These are phyloP conservation scores for Fusarium vanettenii DNA, from an alignment of 2,329 filamentous ascomycete species.

Conservation along the genomic window DNA sequence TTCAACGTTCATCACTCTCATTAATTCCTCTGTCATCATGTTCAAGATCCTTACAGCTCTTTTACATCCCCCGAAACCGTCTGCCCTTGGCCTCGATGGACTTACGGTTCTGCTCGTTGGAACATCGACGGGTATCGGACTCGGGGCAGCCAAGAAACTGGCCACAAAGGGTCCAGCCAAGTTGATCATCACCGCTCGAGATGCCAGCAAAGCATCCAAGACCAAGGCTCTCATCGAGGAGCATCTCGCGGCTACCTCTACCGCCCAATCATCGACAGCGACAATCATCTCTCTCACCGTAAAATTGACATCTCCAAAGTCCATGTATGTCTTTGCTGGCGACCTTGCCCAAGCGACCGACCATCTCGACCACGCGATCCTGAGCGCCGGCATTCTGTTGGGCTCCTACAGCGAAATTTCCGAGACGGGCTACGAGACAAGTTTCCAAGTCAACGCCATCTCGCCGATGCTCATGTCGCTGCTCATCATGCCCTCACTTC, in stretches of 20 bases:
- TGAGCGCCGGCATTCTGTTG: not conserved
- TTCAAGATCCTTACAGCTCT: not conserved
- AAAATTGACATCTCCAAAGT: not conserved
- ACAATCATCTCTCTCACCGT: not conserved
- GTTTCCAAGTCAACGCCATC: not conserved
- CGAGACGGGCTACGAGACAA: not conserved
- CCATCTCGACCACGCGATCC: not conserved
- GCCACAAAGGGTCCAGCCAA: not conserved
- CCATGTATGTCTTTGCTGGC: not conserved
- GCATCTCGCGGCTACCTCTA: not conserved
- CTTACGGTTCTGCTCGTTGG: not conserved
- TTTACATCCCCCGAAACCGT: not conserved
- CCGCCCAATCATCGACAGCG: not conserved
- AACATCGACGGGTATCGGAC: not conserved
- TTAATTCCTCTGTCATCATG: not conserved
- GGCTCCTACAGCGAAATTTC: not conserved
- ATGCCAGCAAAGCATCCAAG: not conserved
- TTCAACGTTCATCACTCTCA: not conserved
- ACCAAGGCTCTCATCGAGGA: not conserved
- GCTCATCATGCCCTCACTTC: not conserved
- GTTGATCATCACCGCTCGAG: not conserved
- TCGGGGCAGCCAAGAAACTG: not conserved
- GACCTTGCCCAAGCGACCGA: not conserved
- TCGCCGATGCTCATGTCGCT: not conserved
- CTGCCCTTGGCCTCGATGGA: not conserved